Evolutionary conservation across 1,284 basidiomycete species (phyloP), one percentile per base, ranked within the genome.

Genomic region (Rugiboletus extremiorientalis): DNA sequence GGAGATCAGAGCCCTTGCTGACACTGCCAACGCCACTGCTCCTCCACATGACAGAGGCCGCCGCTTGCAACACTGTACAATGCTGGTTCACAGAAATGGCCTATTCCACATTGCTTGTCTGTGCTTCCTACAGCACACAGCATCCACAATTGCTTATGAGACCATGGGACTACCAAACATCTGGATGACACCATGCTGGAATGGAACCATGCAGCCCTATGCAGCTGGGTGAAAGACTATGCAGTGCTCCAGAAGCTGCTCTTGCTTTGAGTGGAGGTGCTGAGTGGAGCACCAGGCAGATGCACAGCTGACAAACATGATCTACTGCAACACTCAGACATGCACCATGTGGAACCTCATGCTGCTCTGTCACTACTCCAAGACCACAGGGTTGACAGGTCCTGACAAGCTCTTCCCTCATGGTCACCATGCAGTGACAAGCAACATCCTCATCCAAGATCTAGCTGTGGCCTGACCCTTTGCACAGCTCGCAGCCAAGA

Each of bases 371-470:
- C 61, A 66, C 2, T 76, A 76, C 31, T 43, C 51, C 44, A 76
- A 76, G 43, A 65, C 61, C 0, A 61, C 50, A 0, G 41, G 60
- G 0, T 14, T 70, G 0, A 63, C 58, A 0, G 61, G 67, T 0
- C 16, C 45, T 0, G 69, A 76, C 38, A 70, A 67, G 25, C 47
- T 72, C 0, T 70, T 76, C n/a, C 72, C 72, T 0, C 70, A 72
- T 38, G 54, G 62, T 0, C 40, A 75, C 0, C 64, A 70, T 56
- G 69, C 58, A 0, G 25, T 75, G 5, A 61, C 54, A 0, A 54
- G 65, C 0, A 60, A 74, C 18, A 11, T 76, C 0, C 20, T 75
- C 0, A 59, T 76, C 1, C 71, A 75, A 48, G 51, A 66, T 6
- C 66, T 73, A n/a, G n/a, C n/a, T n/a, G n/a, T n/a, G n/a, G n/a